Evolutionary conservation across 768 basidiomycete species (phyloP), one percentile per base, ranked within the genome.

Genomic region (Rickenella mellea): DNA sequence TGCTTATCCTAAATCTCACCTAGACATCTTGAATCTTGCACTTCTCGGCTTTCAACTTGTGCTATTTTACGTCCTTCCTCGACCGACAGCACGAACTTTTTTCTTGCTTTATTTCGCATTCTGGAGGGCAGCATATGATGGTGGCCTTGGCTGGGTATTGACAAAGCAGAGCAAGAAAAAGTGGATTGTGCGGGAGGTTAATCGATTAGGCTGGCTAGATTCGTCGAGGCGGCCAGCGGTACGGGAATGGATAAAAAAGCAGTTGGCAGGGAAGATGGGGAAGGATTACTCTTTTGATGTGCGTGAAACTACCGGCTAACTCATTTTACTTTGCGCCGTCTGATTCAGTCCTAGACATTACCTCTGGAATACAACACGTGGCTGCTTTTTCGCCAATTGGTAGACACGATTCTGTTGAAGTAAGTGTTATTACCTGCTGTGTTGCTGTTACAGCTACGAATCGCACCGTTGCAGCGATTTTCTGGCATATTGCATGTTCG

Each of bases 331-430:
- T 29, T 2, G 27, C 17, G 27, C 4, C 24, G 10, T 8, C 3
- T 28, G 20, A 9, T 19, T 10, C 40, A n/a, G 40, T 43, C 14
- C 40, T 46, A 92, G 89, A 79, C 85, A 39, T 73, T 94, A 12
- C 93, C 93, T 0, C 57, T 90, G 28, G 93, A 97, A 60, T 97
- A 94, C 63, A 98, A 97, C 53, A 77, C 88, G 0, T 99, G 94
- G 96, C 70, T 99, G 24, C 71, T 97, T 45, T 99, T 97, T 62
- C 80, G 94, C 39, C 91, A 96, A 60, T 67, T 79, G n/a, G 94
- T 98, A 17, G 94, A 98, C 61, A 76, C 96, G 21, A 97, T 98
- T 54, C 72, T 99, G 30, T 74, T 98, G 56, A 98, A 98, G 91
- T 96, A 49, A 41, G 80, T 73, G 14, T 24, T 19, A 12, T 39